Evolutionary conservation across 208 protist genomes (phyloP), one percentile per base, ranked within the genome.

Genomic region (Trypanosoma congolense): DNA sequence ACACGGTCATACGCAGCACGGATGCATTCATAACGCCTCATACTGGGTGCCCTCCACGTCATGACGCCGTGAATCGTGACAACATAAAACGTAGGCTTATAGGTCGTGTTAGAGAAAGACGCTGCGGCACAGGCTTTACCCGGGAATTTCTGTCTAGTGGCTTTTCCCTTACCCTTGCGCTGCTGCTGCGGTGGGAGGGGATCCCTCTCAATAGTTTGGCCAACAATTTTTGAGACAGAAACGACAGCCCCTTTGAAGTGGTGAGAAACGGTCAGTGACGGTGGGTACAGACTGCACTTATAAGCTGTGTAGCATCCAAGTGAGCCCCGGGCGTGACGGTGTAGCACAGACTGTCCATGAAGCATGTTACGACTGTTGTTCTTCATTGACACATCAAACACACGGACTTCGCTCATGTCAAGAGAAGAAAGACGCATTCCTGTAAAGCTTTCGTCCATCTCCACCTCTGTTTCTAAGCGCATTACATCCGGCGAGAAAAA

Each of bases 321-420:
- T 10, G 79, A 70, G 26, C 83, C 87, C 24, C 76, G 75, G 9
- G 57, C 79, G 26, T 73, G 66, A 14, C 75, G 79, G 61, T 80
- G 73, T 43, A 93, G 66, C 1, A 80, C 77, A n/a, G 75, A 69
- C 0, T 79, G 75, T 4, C 87, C 87, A 0, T 61, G 44, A 3
- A 89, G 56, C 19, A 93, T 24, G 55, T 93, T 86, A 25, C 87
- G 79, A 2, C 72, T 80, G 51, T 69, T 77, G 54, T 73, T 79
- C 42, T 75, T 73, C 77, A 90, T 69, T n/a, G 80, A 53, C 16
- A 93, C 87, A 51, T 85, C 81, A 54, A 93, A 86, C 19, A 90
- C 71, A 16, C 76, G 77, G 12, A 76, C 62, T 5, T 89, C 83
- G 8, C 60, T 36, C 58, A 78, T 16, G 65, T 93, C 87, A 1